Conservation (phyloP, 495 filamentous ascomycete species). For the Hypoxylon perforatum region DNA sequence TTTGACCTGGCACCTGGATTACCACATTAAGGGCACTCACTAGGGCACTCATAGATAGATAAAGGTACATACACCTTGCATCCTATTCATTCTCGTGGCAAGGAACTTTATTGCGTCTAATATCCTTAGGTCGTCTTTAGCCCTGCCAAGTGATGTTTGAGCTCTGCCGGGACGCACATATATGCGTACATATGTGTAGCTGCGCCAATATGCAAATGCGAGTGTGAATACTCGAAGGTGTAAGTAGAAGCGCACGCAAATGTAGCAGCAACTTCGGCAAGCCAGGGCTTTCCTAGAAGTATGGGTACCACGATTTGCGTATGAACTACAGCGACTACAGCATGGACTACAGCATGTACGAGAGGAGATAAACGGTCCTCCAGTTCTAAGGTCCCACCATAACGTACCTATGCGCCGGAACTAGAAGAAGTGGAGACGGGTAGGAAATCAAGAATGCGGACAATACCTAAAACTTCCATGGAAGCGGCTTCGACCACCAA, state of each 20-base stretch:
- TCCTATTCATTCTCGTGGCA: conserved; percentile 8
- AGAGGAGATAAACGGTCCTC: conserved; percentile 22
- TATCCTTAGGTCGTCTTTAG: conserved; percentile 1
- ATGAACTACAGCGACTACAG: too few species aligned
- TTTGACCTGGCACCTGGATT: too few species aligned
- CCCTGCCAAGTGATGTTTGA: conserved; percentile 32
- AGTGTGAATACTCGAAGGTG: conserved; percentile 2
- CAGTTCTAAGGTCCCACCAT: conserved; percentile 4
- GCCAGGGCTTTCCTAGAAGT: conserved; percentile 18
- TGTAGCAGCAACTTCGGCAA: conserved; percentile 14
- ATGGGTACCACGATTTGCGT: conserved; percentile 29
- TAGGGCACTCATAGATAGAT: too few species aligned
- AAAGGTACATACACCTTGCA: too few species aligned
- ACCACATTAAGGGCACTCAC: too few species aligned
- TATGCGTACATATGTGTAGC: conserved; percentile 26
- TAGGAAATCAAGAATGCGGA: conserved; percentile 32
- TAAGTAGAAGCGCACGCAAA: not conserved
- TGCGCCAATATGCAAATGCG: conserved; percentile 8
- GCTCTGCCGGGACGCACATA: conserved; percentile 34
- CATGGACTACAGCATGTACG: conserved; percentile 4
- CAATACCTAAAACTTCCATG: conserved; percentile 13
- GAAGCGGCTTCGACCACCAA: conserved; percentile 1
- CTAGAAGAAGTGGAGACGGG: conserved; percentile 37
- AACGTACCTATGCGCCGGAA: conserved; percentile 36
- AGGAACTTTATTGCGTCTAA: conserved; percentile 33